Evolutionary conservation across 2,329 filamentous ascomycete genomes (phyloP), one percentile per base, ranked within the genome.

Genomic region (Ascochyta clinopodiicola): DNA sequence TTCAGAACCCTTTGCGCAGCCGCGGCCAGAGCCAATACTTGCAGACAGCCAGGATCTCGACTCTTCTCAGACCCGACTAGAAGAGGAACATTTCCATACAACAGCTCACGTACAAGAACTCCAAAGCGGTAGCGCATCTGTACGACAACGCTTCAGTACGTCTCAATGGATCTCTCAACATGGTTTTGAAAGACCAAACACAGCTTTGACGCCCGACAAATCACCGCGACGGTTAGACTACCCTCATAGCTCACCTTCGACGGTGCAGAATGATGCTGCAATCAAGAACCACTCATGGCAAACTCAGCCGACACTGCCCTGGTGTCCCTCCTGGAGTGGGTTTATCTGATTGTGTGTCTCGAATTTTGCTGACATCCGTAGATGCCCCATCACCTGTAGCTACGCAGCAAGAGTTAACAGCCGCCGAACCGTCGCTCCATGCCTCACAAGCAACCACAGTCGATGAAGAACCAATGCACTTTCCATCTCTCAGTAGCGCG

Each of bases 371-470:
- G 21, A 56, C 15, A 8, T 5, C 3, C 4, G 24, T 17, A 53
- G 43, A 45, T 31, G 48, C 32, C 22, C 17, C 31, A 37, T 37
- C 35, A 12, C 7, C 36, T 2, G n/a, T 2, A 24, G 27, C 19
- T 13, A 38, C 24, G 24, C 34, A 44, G n/a, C 48, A 44, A 38
- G 21, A 3, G 8, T 8, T 10, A 24, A 17, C 2, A 24, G 22
- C 6, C 21, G 12, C 27, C 6, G 5, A 35, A 21, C 8, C 10
- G 10, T 51, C 42, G 1, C 27, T 36, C 21, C 42, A 46, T 25
- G 34, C 47, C 25, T 57, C 54, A 6, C 47, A 57, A 44, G 54
- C 48, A 21, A 57, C 54, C 6, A 57, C 54, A 19, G 40, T 57
- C 7, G 54, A 57, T 4, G 54, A 57, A 31, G 40, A 25, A 1